Base-by-base conservation (phyloP, 129 eudicot genomes). In the Helianthus tuberosus region DNA sequence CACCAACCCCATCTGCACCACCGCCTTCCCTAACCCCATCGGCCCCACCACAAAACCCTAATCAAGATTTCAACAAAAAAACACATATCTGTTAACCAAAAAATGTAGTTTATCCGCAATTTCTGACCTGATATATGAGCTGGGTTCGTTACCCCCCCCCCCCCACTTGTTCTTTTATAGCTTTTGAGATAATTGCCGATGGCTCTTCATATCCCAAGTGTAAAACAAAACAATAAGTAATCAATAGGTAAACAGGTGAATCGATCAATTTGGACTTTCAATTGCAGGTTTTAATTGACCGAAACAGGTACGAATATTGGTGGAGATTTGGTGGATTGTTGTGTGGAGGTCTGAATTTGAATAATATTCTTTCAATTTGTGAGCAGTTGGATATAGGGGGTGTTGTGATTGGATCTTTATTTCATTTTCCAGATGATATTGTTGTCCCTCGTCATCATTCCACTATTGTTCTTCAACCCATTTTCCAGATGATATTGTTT, bases 91-190 rank as follows among this genome's bases (percentile, higher is more conserved):
- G n/a, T n/a, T n/a, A n/a, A n/a, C n/a, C n/a, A n/a, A n/a, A n/a
- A n/a, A n/a, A n/a, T n/a, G n/a, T n/a, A n/a, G n/a, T n/a, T n/a
- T n/a, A 77, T 95, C 96, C 43, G 96, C 86, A 77, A 95, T 81
- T 73, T 78, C 77, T 36, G 81, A 88, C 79, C 90, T 75, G 71
- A 55, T 85, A 65, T 89, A 93, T 35, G 88, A 76, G 72, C 86
- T 88, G 29, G 91, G 93, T 47, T 82, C 96, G 35, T 87, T 77
- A 50, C n/a, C n/a, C n/a, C n/a, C n/a, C n/a, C n/a, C 89, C 96
- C 77, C 87, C 93, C 71, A 66, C 75, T 68, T 84, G 98, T 75
- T 88, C 91, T 70, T 84, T 88, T 59, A 78, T 66, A 60, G 93
- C 91, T 79, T 86, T 69, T n/a, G 74, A 80, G 60, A 94, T 86